A percentile compares a stretch with the other conserved stretches of the same genome.
Evolutionary conservation across 1,139 yeast species (phyloP).

Genomic region (Diutina catenulata): DNA sequence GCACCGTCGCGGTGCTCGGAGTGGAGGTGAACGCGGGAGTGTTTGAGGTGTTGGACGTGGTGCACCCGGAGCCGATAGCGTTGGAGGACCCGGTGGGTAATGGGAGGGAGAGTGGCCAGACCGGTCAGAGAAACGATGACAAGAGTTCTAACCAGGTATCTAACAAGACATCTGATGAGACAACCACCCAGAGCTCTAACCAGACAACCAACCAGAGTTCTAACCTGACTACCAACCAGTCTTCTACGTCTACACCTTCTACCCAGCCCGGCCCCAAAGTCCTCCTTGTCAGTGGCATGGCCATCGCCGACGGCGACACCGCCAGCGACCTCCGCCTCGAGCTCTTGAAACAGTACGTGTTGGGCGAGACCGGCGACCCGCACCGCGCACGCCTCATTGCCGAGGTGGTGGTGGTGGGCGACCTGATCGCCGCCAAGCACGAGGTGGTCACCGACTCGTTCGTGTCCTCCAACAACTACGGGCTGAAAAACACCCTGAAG

Average conservation of each 20-base stretch:
- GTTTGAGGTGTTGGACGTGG: conserved; percentile 74
- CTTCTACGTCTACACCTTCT: too few relatives aligned
- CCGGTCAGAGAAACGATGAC: conserved; percentile 8
- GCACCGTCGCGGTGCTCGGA: conserved; percentile 76
- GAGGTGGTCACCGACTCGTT: conserved; percentile 21
- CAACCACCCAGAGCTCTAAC: too few relatives aligned
- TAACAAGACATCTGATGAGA: too few relatives aligned
- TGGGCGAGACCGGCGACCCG: conserved; percentile 51
- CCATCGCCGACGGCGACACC: conserved; percentile 33
- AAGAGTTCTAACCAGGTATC: too few relatives aligned
- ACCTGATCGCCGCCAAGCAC: conserved; percentile 37
- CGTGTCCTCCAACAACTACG: conserved; percentile 31
- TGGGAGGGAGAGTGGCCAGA: too few relatives aligned
- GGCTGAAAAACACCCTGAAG: conserved; percentile 39
- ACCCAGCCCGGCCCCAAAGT: conserved; percentile 9
- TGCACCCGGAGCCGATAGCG: conserved; percentile 47
- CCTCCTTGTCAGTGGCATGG: conserved; percentile 60
- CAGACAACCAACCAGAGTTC: too few relatives aligned
- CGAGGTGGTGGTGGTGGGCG: conserved; percentile 63
- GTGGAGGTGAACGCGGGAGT: conserved; percentile 76
- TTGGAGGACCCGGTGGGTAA: conserved; percentile 35
- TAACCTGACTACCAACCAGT: too few relatives aligned
- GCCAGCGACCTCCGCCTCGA: conserved; percentile 37
- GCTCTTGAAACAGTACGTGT: conserved; percentile 56
- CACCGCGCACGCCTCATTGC: conserved; percentile 28